Evolutionary conservation across 306 rosid species (phyloP).

Genomic region (Ammopiptanthus mongolicus): DNA sequence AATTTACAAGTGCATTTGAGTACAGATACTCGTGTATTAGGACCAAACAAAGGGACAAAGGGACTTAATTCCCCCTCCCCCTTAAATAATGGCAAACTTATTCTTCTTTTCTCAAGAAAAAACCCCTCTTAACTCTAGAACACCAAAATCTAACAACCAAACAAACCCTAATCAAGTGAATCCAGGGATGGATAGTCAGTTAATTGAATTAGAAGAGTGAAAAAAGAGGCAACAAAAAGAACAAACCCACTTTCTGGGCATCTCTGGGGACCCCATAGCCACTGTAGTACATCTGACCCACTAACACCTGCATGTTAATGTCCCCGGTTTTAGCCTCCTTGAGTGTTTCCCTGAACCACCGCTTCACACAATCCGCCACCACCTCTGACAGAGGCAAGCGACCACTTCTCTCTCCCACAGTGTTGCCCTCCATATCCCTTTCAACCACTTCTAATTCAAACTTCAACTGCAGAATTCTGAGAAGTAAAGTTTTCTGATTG

Average conservation of each 20-base stretch:
- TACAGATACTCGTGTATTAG: background rate
- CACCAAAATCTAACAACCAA: conserved; percentile 3
- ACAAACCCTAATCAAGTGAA: background rate
- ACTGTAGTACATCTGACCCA: conserved; percentile 76
- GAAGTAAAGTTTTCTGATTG: background rate
- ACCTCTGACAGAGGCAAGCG: conserved; percentile 65
- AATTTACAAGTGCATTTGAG: background rate
- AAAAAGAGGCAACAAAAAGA: background rate
- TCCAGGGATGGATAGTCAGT: background rate
- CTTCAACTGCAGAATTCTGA: background rate
- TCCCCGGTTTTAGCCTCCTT: conserved; percentile 77
- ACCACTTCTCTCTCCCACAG: conserved; percentile 21
- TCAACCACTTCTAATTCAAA: conserved; percentile 21
- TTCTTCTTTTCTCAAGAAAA: background rate
- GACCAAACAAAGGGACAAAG: background rate
- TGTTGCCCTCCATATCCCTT: conserved; percentile 47
- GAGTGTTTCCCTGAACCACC: conserved; percentile 79
- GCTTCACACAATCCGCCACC: conserved; percentile 71
- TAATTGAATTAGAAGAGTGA: background rate
- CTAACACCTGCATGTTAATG: conserved; percentile 74
- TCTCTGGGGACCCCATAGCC: conserved; percentile 84
- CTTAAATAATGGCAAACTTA: background rate
- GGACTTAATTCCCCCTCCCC: no score
- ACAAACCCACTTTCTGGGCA: conserved; percentile 48
- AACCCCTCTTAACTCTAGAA: background rate